phyloP scores from a whole-genome alignment of 352 stramenopile species.

The Phytophthora vignae region DNA sequence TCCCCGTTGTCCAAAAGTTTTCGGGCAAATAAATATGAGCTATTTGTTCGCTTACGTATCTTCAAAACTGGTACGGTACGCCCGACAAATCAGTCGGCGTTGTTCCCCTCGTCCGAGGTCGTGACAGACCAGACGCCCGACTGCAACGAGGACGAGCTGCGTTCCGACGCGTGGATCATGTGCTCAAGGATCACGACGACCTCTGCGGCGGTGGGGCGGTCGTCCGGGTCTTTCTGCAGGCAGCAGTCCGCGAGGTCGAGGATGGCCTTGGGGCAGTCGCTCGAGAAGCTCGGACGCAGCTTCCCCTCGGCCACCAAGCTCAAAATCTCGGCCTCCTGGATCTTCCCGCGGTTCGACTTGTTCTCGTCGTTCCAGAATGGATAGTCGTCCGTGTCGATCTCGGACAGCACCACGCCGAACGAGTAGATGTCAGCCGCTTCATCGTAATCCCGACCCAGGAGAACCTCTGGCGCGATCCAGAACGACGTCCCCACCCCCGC shows the following conservation, averaged over 20 bases:
- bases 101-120: constrained; percentile 21
- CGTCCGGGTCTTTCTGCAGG: constrained; percentile 38
- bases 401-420: constrained; percentile 59
- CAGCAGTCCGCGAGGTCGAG: constrained; percentile 50
- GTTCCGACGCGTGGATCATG: constrained; percentile 42
- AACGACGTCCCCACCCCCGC: constrained; percentile 49
- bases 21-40: too few relatives aligned
- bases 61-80: constrained; percentile 19
- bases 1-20: too few relatives aligned
- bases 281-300: constrained; percentile 44
- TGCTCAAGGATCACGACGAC: constrained; percentile 47
- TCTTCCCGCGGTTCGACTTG: constrained; percentile 38
- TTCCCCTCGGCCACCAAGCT: constrained; percentile 37
- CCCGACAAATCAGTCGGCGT: background rate
- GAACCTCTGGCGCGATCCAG: constrained; percentile 64
- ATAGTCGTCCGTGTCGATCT: constrained; percentile 62
- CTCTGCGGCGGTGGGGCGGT: constrained; percentile 45
- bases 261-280: constrained; percentile 49
- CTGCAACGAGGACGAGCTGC: constrained; percentile 36
- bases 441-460: constrained; percentile 60
- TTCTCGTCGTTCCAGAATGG: constrained; percentile 49
- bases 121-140: constrained; percentile 38
- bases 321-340: constrained; percentile 48
- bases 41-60: background rate
- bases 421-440: constrained; percentile 67